These are phyloP conservation scores for Marsdenia floribunda DNA, from an alignment of 257 asterid species.

Conservation along the genomic window DNA sequence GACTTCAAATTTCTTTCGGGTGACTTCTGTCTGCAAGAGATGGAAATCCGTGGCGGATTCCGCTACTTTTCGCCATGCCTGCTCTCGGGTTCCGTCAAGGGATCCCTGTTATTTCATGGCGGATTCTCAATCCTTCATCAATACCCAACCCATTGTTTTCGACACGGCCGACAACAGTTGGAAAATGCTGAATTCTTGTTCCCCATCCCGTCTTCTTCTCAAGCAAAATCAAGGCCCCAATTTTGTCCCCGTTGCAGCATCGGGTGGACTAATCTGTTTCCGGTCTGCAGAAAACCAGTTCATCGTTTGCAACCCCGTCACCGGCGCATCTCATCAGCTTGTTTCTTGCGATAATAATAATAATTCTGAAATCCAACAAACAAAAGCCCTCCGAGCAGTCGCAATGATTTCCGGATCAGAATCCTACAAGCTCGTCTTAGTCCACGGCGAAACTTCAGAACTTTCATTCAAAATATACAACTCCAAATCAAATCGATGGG, in stretches of 20 bases:
- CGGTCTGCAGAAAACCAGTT: conserved; percentile 27
- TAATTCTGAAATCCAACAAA: not conserved
- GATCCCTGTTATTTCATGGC: conserved; percentile 84
- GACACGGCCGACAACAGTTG: conserved; percentile 59
- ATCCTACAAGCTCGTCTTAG: conserved; percentile 35
- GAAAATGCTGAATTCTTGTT: conserved; percentile 35
- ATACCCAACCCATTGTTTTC: conserved; percentile 31
- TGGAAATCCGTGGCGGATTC: conserved; percentile 71
- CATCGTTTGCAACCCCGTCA: conserved; percentile 53
- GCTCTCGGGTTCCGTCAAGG: conserved; percentile 50
- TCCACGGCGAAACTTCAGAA: conserved; percentile 50
- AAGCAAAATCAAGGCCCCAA: conserved; percentile 15
- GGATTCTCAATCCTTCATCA: conserved; percentile 30
- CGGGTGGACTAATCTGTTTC: conserved; percentile 70
- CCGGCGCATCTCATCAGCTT: conserved; percentile 30
- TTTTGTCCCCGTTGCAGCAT: conserved; percentile 65
- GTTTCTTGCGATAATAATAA: conserved; percentile 1
- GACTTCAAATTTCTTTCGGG: conserved; percentile 51
- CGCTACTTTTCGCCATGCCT: conserved; percentile 54
- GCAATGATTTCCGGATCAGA: conserved; percentile 44
- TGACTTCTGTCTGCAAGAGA: conserved; percentile 60
- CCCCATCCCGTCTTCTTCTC: conserved; percentile 10
- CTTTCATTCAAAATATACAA: conserved; percentile 41
- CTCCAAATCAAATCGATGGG: conserved; percentile 49
- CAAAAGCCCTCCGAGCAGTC: conserved; percentile 43